Conservation (phyloP, 2,329 filamentous ascomycete species). For the Talaromyces sp. region DNA sequence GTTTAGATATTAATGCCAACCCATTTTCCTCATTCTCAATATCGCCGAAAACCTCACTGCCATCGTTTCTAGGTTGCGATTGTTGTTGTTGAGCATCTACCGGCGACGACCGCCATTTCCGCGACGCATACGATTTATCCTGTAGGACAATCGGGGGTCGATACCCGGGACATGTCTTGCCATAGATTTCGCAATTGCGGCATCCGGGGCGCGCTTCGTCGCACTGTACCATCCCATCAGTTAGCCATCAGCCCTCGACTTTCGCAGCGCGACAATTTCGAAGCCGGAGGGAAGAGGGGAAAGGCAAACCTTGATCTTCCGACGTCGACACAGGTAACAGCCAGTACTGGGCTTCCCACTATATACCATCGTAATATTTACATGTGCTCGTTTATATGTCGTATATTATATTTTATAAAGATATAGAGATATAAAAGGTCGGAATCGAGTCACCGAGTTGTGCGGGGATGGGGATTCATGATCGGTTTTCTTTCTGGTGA, state of each 20-base stretch:
- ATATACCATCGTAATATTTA: slow-evolving; percentile 39
- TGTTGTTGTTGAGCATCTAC: slow-evolving; percentile 25
- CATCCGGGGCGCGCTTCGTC: slow-evolving; percentile 39
- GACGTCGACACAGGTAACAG: slow-evolving; percentile 41
- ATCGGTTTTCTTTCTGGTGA: neutral
- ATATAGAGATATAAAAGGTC: neutral
- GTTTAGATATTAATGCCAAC: slow-evolving; percentile 19
- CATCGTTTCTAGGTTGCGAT: neutral
- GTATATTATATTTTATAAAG: neutral
- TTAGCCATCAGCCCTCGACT: slow-evolving; percentile 20
- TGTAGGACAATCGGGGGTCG: slow-evolving; percentile 36
- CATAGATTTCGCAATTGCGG: slow-evolving; percentile 38
- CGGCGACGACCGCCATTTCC: slow-evolving; percentile 20
- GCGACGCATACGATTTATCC: slow-evolving; percentile 36
- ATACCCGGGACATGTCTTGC: slow-evolving; percentile 39
- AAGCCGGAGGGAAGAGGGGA: neutral
- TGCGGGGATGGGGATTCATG: slow-evolving; percentile 10
- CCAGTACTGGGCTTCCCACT: slow-evolving; percentile 41
- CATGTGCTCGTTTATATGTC: neutral
- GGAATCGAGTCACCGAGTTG: slow-evolving; percentile 16
- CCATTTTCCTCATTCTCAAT: slow-evolving; percentile 8
- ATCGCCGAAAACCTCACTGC: neutral
- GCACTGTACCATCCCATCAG: slow-evolving; percentile 24
- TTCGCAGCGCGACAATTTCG: neutral
- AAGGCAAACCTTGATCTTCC: slow-evolving; percentile 41